phyloP scores from a whole-genome alignment of 2,329 filamentous ascomycete genomes.

The Ramularia endophylla region DNA sequence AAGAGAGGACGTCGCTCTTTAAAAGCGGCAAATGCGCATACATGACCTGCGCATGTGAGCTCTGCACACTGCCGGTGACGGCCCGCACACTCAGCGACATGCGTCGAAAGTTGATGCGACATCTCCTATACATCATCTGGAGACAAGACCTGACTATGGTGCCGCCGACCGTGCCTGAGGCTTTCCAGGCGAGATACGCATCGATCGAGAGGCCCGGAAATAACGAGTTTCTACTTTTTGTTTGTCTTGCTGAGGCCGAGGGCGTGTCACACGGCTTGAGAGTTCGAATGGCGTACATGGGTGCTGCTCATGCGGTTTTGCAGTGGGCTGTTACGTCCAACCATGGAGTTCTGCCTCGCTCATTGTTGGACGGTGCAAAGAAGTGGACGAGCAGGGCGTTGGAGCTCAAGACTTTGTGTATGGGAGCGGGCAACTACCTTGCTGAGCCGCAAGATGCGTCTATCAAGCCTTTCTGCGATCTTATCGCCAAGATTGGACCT shows the following conservation, averaged over 20 bases:
- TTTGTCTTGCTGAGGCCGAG: slow-evolving; percentile 5
- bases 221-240: slow-evolving; percentile 3
- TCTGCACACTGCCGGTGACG: not conserved
- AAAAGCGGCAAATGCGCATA: not conserved
- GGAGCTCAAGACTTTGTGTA: too few relatives aligned
- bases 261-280: not conserved
- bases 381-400: too few relatives aligned
- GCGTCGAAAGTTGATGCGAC: slow-evolving; percentile 1
- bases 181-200: not conserved
- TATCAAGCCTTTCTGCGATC: too few relatives aligned
- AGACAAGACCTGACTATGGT: not conserved
- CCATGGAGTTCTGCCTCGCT: too few relatives aligned
- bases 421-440: too few relatives aligned
- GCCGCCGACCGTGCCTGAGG: not conserved
- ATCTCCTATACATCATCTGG: not conserved
- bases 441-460: too few relatives aligned
- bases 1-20: not conserved
- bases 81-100: slow-evolving; percentile 1
- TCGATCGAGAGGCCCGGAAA: not conserved
- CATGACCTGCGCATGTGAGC: not conserved
- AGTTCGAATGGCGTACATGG: too few relatives aligned
- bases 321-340: too few relatives aligned
- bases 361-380: too few relatives aligned
- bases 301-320: too few relatives aligned
- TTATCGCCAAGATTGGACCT: too few relatives aligned